Conservation (phyloP, 116 monocot genomes). For the Phalaenopsis hybrid region DNA sequence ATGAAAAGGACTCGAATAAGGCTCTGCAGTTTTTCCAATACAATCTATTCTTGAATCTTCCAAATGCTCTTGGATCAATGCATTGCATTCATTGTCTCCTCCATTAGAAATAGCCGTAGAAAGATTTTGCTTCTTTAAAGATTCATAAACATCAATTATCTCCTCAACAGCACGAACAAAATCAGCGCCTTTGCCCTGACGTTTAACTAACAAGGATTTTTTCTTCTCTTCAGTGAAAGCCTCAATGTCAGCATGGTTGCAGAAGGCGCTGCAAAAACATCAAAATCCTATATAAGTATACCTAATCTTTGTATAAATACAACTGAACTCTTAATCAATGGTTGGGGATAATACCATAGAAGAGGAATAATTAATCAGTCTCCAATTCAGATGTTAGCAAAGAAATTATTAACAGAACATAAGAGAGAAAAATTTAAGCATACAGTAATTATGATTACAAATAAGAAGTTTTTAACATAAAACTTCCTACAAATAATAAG, state of each 20-base stretch:
- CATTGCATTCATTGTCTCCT: conserved; percentile 17
- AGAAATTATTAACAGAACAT: background rate
- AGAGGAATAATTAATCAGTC: background rate
- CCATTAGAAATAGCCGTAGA: conserved; percentile 21
- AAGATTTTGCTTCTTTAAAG: conserved; percentile 37
- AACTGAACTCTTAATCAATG: background rate
- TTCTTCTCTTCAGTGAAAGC: conserved; percentile 97
- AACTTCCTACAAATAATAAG: no score
- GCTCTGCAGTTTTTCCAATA: conserved; percentile 18
- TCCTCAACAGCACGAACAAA: conserved; percentile 96
- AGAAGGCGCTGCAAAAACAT: conserved; percentile 66
- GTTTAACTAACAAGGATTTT: conserved; percentile 61
- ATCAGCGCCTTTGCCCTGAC: conserved; percentile 94
- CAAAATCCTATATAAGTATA: conserved; percentile 9
- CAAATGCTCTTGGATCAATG: conserved; percentile 15
- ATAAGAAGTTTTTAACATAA: background rate
- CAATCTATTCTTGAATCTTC: conserved; percentile 26
- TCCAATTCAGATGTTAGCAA: background rate
- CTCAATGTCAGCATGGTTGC: conserved; percentile 92
- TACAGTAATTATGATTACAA: background rate
- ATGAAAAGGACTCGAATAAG: background rate
- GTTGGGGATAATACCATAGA: background rate
- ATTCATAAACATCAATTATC: conserved; percentile 70
- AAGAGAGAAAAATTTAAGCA: background rate
- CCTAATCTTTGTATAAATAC: background rate